These are phyloP conservation scores for Boletus calvinii DNA, from an alignment of 1,284 basidiomycete genomes.

Conservation along the genomic window DNA sequence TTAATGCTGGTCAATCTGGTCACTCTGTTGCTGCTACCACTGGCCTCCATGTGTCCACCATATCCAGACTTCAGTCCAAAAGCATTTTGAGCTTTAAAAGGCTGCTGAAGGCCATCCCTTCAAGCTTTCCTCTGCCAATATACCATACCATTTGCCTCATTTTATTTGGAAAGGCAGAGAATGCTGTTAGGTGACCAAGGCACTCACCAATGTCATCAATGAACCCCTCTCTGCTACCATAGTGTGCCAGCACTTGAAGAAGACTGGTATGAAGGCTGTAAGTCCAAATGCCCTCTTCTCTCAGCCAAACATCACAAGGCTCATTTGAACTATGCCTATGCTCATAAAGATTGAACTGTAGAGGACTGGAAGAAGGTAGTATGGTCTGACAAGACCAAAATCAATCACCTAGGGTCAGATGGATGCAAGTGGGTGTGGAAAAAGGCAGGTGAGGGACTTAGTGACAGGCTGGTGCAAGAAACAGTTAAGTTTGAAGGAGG, in stretches of 20 bases:
- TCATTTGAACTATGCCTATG: background rate
- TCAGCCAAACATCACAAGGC: background rate
- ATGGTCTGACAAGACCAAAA: slow-evolving; percentile 9
- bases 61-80: no score
- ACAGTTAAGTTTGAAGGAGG: background rate
- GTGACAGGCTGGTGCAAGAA: background rate
- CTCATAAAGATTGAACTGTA: background rate
- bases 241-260: background rate
- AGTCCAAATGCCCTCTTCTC: background rate
- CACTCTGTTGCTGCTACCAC: no score
- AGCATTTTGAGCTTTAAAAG: no score
- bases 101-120: background rate
- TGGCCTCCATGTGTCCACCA: no score
- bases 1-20: no score
- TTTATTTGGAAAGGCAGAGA: background rate
- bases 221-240: background rate
- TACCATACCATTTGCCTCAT: background rate
- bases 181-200: background rate
- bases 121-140: background rate
- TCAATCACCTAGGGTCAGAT: background rate
- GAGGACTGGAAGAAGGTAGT: background rate
- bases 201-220: background rate
- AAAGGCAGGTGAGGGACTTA: background rate
- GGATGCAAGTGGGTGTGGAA: background rate
- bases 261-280: slow-evolving; percentile 6